These are phyloP conservation scores for Canavalia ensiformis DNA, from an alignment of 306 rosid species.

Conservation along the genomic window DNA sequence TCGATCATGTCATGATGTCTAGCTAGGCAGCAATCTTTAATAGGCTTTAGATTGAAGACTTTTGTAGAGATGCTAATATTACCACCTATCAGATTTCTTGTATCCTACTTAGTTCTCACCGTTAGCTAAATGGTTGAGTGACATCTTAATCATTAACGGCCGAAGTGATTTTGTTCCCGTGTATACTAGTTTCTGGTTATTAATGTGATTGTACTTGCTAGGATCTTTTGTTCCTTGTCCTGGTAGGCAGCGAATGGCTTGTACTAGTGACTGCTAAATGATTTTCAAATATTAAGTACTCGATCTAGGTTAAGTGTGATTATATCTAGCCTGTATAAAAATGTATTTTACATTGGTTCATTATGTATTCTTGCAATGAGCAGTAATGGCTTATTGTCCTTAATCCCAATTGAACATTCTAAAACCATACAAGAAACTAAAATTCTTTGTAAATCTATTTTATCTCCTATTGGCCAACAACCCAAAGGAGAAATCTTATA, in stretches of 20 bases:
- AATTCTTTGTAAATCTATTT: not conserved
- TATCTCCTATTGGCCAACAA: too few species aligned
- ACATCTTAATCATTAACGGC: constrained; percentile 24
- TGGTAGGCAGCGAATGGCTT: not conserved
- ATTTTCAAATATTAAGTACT: not conserved
- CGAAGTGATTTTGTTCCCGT: constrained; percentile 28
- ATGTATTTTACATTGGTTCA: not conserved
- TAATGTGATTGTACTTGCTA: not conserved
- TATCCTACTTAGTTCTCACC: constrained; percentile 20
- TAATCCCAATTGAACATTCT: not conserved
- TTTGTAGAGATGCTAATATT: constrained; percentile 32
- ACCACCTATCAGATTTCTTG: constrained; percentile 18
- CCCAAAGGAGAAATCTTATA: too few species aligned
- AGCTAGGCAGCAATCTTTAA: constrained; percentile 56
- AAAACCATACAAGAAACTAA: not conserved
- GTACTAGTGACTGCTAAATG: not conserved
- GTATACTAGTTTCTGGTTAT: not conserved
- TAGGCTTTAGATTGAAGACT: constrained; percentile 21
- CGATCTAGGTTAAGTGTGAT: not conserved
- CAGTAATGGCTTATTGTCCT: not conserved
- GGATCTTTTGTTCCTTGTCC: not conserved
- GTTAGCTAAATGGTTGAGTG: constrained; percentile 3
- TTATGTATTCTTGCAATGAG: not conserved
- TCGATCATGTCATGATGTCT: constrained; percentile 80
- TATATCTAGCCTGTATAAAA: not conserved